phyloP scores from a whole-genome alignment of 2,329 filamentous ascomycete genomes.

The Blastomyces percursus region DNA sequence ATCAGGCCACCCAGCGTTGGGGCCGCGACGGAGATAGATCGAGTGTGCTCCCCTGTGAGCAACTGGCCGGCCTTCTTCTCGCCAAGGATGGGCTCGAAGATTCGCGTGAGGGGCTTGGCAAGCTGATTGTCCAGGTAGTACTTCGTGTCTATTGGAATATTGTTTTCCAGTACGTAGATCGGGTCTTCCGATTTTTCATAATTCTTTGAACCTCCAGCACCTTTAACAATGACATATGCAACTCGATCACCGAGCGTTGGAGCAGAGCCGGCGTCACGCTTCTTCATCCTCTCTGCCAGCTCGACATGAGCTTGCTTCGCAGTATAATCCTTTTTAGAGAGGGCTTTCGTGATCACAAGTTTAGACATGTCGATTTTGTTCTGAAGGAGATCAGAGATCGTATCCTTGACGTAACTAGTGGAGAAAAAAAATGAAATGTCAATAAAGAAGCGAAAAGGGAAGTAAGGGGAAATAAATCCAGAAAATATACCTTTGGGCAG shows the following conservation, averaged over 20 bases:
- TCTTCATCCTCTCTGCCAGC: conserved; percentile 90
- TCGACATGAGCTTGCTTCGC: conserved; percentile 94
- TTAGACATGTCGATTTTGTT: conserved; percentile 99
- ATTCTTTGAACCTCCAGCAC: conserved; percentile 77
- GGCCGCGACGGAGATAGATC: conserved; percentile 84
- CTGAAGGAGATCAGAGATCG: conserved; percentile 85
- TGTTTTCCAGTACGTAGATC: conserved; percentile 93
- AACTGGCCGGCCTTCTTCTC: conserved; percentile 82
- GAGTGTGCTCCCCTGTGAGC: conserved; percentile 85
- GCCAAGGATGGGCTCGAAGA: conserved; percentile 95
- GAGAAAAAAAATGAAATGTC: conserved; percentile 18
- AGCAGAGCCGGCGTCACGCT: conserved; percentile 89
- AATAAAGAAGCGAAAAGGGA: conserved; percentile 21
- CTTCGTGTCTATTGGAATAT: conserved; percentile 92
- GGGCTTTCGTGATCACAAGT: conserved; percentile 94
- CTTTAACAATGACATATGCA: conserved; percentile 95
- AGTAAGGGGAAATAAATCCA: conserved; percentile 15
- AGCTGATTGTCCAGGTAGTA: conserved; percentile 99
- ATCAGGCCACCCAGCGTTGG: conserved; percentile 87
- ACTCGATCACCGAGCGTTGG: conserved; percentile 90
- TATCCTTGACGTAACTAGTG: conserved; percentile 82
- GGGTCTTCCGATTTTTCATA: conserved; percentile 97
- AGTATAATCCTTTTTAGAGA: conserved; percentile 80
- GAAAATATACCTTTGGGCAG: conserved; percentile 75
- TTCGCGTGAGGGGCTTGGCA: conserved; percentile 82